Base-by-base conservation (phyloP, 2,329 filamentous ascomycete genomes). In the Cryoendolithus antarcticus region DNA sequence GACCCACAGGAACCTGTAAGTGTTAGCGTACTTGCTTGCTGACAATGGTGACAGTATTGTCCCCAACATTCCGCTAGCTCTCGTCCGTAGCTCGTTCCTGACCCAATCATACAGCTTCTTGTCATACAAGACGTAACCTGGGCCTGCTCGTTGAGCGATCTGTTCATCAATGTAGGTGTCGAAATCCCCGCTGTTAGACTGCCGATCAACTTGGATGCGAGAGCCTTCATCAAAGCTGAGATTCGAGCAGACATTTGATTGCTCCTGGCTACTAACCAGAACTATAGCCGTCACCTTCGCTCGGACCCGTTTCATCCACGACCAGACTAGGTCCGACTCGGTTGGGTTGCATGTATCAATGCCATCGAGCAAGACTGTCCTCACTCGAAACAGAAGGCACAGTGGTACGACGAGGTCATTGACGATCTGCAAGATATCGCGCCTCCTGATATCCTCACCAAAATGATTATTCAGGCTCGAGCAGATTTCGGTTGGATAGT, bases 261-360 rank as follows among this genome's bases (percentile, higher is more conserved):
- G 32, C 15, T 34, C 32, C 32, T 34, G 13, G 24, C 32, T 34
- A 34, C 32, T 34, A 21, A 34, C 24, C 32, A 34, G 32, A 34
- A 34, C 32, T 9, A 19, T 34, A n/a, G 32, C 32, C 15, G 15
- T 13, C 9, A 34, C 32, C 4, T 12, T 19, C 32, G 6, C 24
- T 13, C 15, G 32, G 24, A 34, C 24, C 32, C 7, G 15, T 9
- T 34, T 21, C 32, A 34, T 9, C 6, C 32, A 13, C 32, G 15
- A 13, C 32, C 32, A 9, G 32, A 10, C 12, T 34, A 21, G 19
- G 19, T 21, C 19, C 19, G 19, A 21, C 6, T 21, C 19, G 19
- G 19, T 21, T 21, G 19, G 32, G 12, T n/a, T 34, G 24, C 32
- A 34, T n/a, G 15, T 21, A n/a, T 34, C 32, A 21, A 34, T n/a